Base-by-base conservation (phyloP, 768 basidiomycete species). In the Pulveroboletus sp. region DNA sequence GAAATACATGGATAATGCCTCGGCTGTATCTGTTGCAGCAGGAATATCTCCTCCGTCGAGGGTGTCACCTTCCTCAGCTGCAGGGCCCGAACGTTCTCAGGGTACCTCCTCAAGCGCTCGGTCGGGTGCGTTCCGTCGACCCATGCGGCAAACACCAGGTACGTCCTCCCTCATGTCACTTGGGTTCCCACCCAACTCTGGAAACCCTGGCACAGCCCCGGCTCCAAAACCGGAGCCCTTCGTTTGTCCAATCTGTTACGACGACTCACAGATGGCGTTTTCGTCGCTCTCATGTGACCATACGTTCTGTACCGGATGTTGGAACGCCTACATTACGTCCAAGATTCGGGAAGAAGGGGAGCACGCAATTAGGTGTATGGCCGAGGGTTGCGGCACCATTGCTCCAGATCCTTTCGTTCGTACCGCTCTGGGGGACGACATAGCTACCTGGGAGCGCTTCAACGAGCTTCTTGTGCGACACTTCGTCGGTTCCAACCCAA, bases 1-100 rank as follows among this genome's bases (percentile, higher is more conserved):
- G 72, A 88, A 90, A 67, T 98, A 91, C 71, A 96, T 96, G 93
- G 95, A 97, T 60, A 89, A 92, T 52, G 81, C 90, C 1, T 75
- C 82, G 17, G 71, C 73, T 8, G 79, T 93, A 14, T 80, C 85
- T 27, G 76, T 81, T 26, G 79, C 81, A 7, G 92, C 94, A 1
- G 96, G 95, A 4, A 76, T 88, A 57, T 77, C 60, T 55, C 74
- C 68, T 30, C 56, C 64, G 32, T 60, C 61, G 28, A 69, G 51
- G 35, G 43, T 33, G 5, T 42, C 59, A 5, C 49, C 59, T 21
- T 44, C 58, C 14, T 67, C 68, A 5, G 55, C 51, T 4, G 46
- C 66, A 8, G 68, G 68, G 3, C 68, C 66, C n/a, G 64, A 69
- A 24, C 68, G 66, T 18, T 68, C 64, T 11, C 66, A 67, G n/a